Base-by-base conservation (phyloP, 2,329 filamentous ascomycete genomes). In the Nannizziopsis barbatae region DNA sequence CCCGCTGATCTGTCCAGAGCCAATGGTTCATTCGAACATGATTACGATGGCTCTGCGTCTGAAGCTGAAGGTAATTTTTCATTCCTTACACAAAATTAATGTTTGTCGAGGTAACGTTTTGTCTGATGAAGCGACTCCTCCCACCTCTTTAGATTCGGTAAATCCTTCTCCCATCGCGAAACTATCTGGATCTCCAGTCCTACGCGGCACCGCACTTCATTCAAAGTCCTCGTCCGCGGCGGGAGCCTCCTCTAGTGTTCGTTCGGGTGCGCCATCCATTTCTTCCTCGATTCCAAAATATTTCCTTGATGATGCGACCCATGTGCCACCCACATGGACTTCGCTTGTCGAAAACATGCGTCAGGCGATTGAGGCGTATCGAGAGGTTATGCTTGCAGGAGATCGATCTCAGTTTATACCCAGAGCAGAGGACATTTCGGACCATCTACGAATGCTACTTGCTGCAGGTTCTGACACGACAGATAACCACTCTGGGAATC, bases 401-500 rank as follows among this genome's bases (percentile, higher is more conserved):
- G 81, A 84, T 60, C 81, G 89, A 20, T 86, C 88, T 2, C 88
- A 96, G 62, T 96, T 94, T 65, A 92, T 96, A 20, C 83, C 84
- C 50, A 79, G 85, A 53, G 92, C 92, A n/a, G 92, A 98, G 67
- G 90, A 98, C 62, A 95, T 98, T 45, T 96, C 92, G 4, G 92
- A 98, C 63, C 90, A 98, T 64, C 73, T 98, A 49, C 84, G 92
- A 48, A 75, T 96, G 55, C 77, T 98, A 6, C 79, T 98, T n/a
- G 89, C 89, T 27, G 92, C 92, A 48, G 92, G 89, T 7, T 98
- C 92, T 31, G 88, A 90, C 48, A 98, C 92, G 1, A 98, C 92
- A 0, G 92, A 98, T 67, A 98, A 98, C 62, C 92, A 98, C 65
- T 96, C 92, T 15, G 92, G 92, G 37, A 94, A 96, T 57, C 92